Conservation (phyloP, 2,329 filamentous ascomycete genomes). For the Xylariaceae sp. region DNA sequence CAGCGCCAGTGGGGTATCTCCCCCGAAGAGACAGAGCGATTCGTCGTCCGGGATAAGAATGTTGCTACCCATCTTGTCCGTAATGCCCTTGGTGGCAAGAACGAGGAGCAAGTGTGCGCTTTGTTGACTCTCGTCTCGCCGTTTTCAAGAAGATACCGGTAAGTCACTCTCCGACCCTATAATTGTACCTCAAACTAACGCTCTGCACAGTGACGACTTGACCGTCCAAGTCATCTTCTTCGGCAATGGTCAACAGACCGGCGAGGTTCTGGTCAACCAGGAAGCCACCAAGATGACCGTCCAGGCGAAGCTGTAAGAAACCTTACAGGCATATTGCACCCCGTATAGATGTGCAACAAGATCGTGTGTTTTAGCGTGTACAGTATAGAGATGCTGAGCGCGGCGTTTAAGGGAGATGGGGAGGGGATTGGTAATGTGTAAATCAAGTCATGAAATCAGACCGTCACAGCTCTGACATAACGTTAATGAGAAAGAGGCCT, state of each 20-base stretch:
- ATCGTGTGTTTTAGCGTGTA: constrained; percentile 13
- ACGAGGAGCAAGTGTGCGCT: constrained; percentile 89
- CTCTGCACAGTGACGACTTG: constrained; percentile 69
- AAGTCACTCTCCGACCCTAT: constrained; percentile 29
- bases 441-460: neutral
- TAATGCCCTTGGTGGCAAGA: constrained; percentile 89
- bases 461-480: too few relatives aligned
- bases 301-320: constrained; percentile 33
- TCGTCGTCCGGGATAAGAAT: constrained; percentile 92
- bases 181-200: constrained; percentile 17
- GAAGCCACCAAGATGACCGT: constrained; percentile 65
- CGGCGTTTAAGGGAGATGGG: constrained; percentile 12
- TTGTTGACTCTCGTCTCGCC: constrained; percentile 86
- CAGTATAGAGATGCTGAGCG: constrained; percentile 17
- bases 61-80: constrained; percentile 91
- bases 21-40: constrained; percentile 68
- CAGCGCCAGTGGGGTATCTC: constrained; percentile 87
- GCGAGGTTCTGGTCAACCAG: constrained; percentile 75
- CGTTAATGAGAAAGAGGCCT: too few relatives aligned
- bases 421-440: neutral
- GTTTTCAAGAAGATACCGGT: constrained; percentile 87
- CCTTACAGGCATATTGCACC: neutral
- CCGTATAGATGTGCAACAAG: neutral
- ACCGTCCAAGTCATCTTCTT: constrained; percentile 99
- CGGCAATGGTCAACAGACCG: constrained; percentile 70